These are phyloP conservation scores for Pinus tabuliformis DNA, from an alignment of 75 land plant genomes.

Conservation along the genomic window DNA sequence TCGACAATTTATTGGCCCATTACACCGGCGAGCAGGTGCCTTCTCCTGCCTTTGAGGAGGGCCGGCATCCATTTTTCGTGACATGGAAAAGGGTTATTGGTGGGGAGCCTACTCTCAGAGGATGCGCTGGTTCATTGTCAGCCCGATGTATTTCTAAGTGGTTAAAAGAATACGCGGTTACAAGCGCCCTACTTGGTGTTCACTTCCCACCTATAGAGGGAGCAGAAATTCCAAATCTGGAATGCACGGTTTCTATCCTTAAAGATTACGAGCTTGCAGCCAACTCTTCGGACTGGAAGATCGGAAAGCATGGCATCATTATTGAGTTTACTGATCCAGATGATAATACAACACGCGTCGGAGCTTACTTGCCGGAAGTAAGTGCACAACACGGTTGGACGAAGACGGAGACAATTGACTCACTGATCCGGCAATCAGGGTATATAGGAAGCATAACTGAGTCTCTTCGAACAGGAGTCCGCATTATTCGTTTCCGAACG, in stretches of 20 bases:
- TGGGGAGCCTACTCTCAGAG: constrained; percentile 87
- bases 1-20: constrained; percentile 80
- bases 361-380: constrained; percentile 93
- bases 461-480: constrained; percentile 57
- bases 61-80: constrained; percentile 86
- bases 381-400: constrained; percentile 97
- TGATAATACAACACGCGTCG: constrained; percentile 68
- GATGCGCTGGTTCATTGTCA: constrained; percentile 93
- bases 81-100: constrained; percentile 96
- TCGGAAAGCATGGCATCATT: constrained; percentile 91
- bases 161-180: constrained; percentile 87
- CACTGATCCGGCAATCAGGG: constrained; percentile 82
- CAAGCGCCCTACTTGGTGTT: constrained; percentile 86
- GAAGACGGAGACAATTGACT: constrained; percentile 82
- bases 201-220: constrained; percentile 91
- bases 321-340: constrained; percentile 92
- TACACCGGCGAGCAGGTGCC: too few relatives aligned
- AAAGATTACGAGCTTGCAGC: constrained; percentile 79
- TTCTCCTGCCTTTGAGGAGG: constrained; percentile 35
- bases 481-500: constrained; percentile 87
- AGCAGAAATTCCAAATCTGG: constrained; percentile 51
- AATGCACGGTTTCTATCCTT: constrained; percentile 93
- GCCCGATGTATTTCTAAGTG: constrained; percentile 78
- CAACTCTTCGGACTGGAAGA: constrained; percentile 94
- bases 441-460: constrained; percentile 79